Conservation (phyloP, 495 filamentous ascomycete genomes). For the Tricharina praecox region DNA sequence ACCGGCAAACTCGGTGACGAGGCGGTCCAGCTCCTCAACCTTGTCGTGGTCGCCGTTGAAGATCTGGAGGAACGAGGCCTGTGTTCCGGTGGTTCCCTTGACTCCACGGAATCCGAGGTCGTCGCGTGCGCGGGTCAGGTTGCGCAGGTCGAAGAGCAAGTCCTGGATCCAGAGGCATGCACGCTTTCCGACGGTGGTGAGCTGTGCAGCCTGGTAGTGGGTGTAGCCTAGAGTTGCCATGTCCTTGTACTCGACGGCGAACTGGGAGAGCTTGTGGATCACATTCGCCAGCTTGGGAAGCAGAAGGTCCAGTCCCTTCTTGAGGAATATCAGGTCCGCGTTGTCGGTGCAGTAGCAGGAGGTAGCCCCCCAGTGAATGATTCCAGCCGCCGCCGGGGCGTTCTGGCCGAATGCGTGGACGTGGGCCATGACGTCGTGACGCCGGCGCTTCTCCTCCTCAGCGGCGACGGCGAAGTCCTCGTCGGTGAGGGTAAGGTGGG, state of each 20-base stretch:
- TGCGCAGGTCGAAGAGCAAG: slow-evolving; percentile 68
- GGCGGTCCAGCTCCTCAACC: slow-evolving; percentile 57
- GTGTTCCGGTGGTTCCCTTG: slow-evolving; percentile 63
- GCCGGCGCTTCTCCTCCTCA: slow-evolving; percentile 60
- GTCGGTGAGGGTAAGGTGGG: slow-evolving; percentile 55
- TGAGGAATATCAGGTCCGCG: slow-evolving; percentile 69
- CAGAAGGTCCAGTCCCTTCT: slow-evolving; percentile 56
- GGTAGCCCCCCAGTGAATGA: slow-evolving; percentile 63
- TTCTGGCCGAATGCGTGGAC: slow-evolving; percentile 55
- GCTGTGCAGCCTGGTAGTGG: slow-evolving; percentile 65
- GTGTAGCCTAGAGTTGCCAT: slow-evolving; percentile 58
- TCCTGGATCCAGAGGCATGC: slow-evolving; percentile 77
- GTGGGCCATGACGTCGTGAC: slow-evolving; percentile 41
- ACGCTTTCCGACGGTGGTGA: slow-evolving; percentile 71
- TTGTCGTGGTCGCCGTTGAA: slow-evolving; percentile 69
- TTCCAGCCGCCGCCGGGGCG: slow-evolving; percentile 67
- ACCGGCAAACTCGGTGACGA: slow-evolving; percentile 70
- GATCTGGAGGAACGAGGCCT: slow-evolving; percentile 65
- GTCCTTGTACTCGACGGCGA: slow-evolving; percentile 61
- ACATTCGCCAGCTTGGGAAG: slow-evolving; percentile 75
- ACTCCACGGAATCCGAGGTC: slow-evolving; percentile 71
- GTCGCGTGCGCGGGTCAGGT: slow-evolving; percentile 56
- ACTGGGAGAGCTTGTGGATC: slow-evolving; percentile 59
- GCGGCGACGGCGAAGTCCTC: slow-evolving; percentile 60
- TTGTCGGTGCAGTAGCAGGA: slow-evolving; percentile 64